Conservation (phyloP, 2,329 filamentous ascomycete species). For the Trichoderma pleuroti region DNA sequence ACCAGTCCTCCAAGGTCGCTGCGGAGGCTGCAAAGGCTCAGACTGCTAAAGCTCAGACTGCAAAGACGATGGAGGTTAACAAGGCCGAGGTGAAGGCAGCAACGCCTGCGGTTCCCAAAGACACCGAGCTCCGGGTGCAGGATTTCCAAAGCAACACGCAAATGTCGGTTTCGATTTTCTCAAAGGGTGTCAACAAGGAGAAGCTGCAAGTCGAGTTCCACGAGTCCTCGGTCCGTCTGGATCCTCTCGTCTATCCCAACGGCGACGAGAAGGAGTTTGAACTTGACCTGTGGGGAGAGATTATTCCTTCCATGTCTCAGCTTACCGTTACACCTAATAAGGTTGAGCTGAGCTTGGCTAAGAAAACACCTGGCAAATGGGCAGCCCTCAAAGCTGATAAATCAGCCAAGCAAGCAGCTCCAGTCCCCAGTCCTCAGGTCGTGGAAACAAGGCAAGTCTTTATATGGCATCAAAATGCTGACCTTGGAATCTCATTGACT, state of each 20-base stretch:
- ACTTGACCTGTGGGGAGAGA: conserved; percentile 60
- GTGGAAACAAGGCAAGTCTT: conserved; percentile 25
- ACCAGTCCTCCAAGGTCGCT: conserved; percentile 14
- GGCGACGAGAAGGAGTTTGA: conserved; percentile 61
- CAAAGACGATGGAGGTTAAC: conserved; percentile 12
- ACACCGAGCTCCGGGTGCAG: conserved; percentile 30
- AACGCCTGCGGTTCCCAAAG: conserved; percentile 21
- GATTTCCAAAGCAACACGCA: conserved; percentile 36
- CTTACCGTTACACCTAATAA: conserved; percentile 71
- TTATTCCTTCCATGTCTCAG: conserved; percentile 59
- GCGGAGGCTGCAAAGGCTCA: not conserved
- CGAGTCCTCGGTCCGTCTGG: conserved; percentile 27
- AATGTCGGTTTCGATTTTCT: conserved; percentile 41
- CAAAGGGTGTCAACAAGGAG: conserved; percentile 41
- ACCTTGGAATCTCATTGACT: not conserved
- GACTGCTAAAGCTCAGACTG: not conserved
- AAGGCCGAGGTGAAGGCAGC: not conserved
- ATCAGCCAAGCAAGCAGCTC: not conserved
- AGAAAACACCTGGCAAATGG: conserved; percentile 69
- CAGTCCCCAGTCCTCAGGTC: conserved; percentile 12
- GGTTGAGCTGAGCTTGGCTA: conserved; percentile 71
- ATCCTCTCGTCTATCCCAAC: conserved; percentile 34
- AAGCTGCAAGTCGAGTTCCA: conserved; percentile 38
- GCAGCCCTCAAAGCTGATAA: conserved; percentile 28
- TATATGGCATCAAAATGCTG: not conserved